Evolutionary conservation across 371 early-diverging fungal species (phyloP), one percentile per base, ranked within the genome.

Genomic region (Zancudomyces culisetae): DNA sequence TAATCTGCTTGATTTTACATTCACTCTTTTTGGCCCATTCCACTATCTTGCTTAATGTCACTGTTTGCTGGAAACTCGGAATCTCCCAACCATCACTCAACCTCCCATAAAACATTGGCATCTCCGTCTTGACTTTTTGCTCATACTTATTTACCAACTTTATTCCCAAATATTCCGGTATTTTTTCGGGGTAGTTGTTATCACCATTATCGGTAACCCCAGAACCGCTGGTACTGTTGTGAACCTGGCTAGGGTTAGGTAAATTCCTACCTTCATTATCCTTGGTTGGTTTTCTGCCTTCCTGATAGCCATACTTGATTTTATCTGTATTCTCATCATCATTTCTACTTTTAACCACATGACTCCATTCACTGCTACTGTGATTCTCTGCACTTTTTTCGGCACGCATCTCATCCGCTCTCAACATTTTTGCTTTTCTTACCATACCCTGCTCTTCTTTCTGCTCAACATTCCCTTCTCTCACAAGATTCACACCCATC

Each of bases 61-160:
- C 50, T 4, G 60, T 43, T 51, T 65, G 63, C 42, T 65, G 66
- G 50, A 65, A 65, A 30, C 61, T 64, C 39, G 66, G 66, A 55
- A 65, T 58, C 56, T 56, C 60, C 66, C 66, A 65, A n/a, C 27
- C 18, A 4, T 48, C 29, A 8, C 27, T 20, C 3, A 48, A 23
- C 29, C n/a, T 48, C n/a, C 24, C 26, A 6, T n/a, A 27, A 10
- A 48, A 10, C 29, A 23, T 27, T 23, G 48, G 48, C n/a, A 27
- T 20, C n/a, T 48, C 48, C n/a, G 27, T 13, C 18, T 27, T 48
- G 2, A 27, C 24, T 48, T 64, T 61, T 49, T 61, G 57, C 55
- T 65, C 65, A 52, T 64, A 65, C 60, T 60, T 65, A 61, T 60
- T 65, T 15, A 65, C 54, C 43, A 64, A 57, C 4, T 64, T 55